A percentile compares a stretch with the other conserved stretches of the same genome.
Evolutionary conservation across 108 stramenopile genomes (phyloP).

Genomic region (Fragilariopsis cylindrus): DNA sequence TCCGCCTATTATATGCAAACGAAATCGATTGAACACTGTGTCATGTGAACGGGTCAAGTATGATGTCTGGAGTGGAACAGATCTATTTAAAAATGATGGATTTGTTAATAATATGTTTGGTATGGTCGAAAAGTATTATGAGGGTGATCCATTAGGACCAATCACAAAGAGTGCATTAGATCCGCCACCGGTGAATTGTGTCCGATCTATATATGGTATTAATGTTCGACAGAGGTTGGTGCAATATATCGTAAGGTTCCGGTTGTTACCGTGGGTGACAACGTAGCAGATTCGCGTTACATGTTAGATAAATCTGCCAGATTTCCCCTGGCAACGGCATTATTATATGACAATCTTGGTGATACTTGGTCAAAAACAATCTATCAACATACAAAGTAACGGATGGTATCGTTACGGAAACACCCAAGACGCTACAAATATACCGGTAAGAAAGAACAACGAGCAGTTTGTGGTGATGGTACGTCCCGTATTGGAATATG

Average conservation of each 20-base stretch:
- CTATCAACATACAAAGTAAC: slow-evolving; percentile 13
- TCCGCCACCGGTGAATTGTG: slow-evolving; percentile 58
- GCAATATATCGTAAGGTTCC: slow-evolving; percentile 40
- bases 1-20: background rate
- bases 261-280: slow-evolving; percentile 24
- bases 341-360: background rate
- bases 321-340: background rate
- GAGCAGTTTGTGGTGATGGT: slow-evolving; percentile 44
- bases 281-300: slow-evolving; percentile 17
- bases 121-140: slow-evolving; percentile 19
- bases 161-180: slow-evolving; percentile 13
- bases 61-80: slow-evolving; percentile 25
- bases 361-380: background rate
- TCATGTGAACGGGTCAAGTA: background rate
- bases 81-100: slow-evolving; percentile 36
- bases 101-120: slow-evolving; percentile 16
- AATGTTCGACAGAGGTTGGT: slow-evolving; percentile 53
- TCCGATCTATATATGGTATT: slow-evolving; percentile 60
- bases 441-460: slow-evolving; percentile 23
- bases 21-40: background rate
- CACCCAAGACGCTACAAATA: slow-evolving; percentile 20
- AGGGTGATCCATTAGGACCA: slow-evolving; percentile 30
- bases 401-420: slow-evolving; percentile 46
- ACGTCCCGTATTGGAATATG: slow-evolving; percentile 57
- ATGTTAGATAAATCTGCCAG: slow-evolving; percentile 39